A percentile compares a stretch with the other conserved stretches of the same genome.
Evolutionary conservation across 2,329 filamentous ascomycete species (phyloP).

Genomic region (Xylariaceae sp.): DNA sequence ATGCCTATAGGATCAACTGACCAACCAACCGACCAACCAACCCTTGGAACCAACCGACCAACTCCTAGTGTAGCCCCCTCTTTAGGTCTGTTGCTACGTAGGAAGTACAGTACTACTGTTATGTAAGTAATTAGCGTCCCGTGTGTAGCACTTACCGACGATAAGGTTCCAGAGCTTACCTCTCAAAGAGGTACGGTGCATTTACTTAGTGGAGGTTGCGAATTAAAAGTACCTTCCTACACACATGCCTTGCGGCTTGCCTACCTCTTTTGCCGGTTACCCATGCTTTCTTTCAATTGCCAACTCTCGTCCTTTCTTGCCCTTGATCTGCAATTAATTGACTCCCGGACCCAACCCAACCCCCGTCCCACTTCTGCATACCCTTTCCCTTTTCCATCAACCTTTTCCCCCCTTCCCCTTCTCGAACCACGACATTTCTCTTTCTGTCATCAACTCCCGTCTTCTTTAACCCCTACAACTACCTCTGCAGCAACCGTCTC

Average conservation of each 20-base stretch:
- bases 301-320: conserved; percentile 15
- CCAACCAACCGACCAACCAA: background rate
- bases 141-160: background rate
- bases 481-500: background rate
- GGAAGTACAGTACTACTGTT: no score
- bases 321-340: conserved; percentile 21
- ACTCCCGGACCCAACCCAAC: conserved; percentile 13
- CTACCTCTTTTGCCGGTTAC: conserved; percentile 17
- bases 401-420: conserved; percentile 5
- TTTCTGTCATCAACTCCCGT: background rate
- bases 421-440: background rate
- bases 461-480: conserved; percentile 2
- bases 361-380: conserved; percentile 16
- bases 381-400: conserved; percentile 15
- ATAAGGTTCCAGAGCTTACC: conserved; percentile 10
- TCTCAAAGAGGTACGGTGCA: background rate
- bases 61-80: background rate
- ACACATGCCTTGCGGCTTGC: background rate
- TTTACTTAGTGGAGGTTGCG: background rate
- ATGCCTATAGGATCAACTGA: background rate
- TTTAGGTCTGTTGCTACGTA: background rate
- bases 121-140: no score
- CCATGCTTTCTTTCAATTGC: conserved; percentile 20
- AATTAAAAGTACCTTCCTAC: background rate
- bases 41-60: background rate